phyloP scores from a whole-genome alignment of 805 yeast genomes.

The Saccharomycopsis babjevae region DNA sequence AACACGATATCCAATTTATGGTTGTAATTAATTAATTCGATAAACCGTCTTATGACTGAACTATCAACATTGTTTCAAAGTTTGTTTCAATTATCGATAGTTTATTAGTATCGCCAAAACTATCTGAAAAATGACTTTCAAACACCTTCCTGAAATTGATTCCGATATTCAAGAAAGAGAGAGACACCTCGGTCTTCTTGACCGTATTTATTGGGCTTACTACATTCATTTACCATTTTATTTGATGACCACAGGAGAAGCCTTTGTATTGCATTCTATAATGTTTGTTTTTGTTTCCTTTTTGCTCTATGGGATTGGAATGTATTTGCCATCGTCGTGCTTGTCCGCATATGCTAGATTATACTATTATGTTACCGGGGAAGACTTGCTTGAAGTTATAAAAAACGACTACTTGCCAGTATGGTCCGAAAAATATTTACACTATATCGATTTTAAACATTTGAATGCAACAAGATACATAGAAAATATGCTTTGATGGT shows the following conservation, averaged over 20 bases:
- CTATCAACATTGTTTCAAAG: too few species aligned
- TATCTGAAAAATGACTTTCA: not conserved
- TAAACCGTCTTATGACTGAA: too few species aligned
- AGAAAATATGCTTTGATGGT: slow-evolving; percentile 7
- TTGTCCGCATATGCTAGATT: slow-evolving; percentile 22
- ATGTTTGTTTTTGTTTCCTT: slow-evolving; percentile 30
- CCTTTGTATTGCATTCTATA: slow-evolving; percentile 30
- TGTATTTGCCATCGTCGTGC: slow-evolving; percentile 24
- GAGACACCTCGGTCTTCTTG: slow-evolving; percentile 18
- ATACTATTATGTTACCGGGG: slow-evolving; percentile 27
- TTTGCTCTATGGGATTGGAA: slow-evolving; percentile 30
- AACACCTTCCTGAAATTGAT: slow-evolving; percentile 10
- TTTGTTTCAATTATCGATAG: too few species aligned
- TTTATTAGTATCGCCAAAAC: not conserved
- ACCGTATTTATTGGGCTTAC: slow-evolving; percentile 33
- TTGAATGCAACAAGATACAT: slow-evolving; percentile 14
- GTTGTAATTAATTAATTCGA: not conserved
- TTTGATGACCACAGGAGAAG: slow-evolving; percentile 33
- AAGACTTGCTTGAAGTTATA: slow-evolving; percentile 20
- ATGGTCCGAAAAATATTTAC: slow-evolving; percentile 11
- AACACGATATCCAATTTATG: not conserved
- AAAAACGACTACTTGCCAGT: slow-evolving; percentile 9
- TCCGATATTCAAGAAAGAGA: slow-evolving; percentile 19
- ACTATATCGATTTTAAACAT: slow-evolving; percentile 11
- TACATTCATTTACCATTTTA: slow-evolving; percentile 36